phyloP scores from a whole-genome alignment of 1,284 basidiomycete genomes.

The Tylopilus sp. region DNA sequence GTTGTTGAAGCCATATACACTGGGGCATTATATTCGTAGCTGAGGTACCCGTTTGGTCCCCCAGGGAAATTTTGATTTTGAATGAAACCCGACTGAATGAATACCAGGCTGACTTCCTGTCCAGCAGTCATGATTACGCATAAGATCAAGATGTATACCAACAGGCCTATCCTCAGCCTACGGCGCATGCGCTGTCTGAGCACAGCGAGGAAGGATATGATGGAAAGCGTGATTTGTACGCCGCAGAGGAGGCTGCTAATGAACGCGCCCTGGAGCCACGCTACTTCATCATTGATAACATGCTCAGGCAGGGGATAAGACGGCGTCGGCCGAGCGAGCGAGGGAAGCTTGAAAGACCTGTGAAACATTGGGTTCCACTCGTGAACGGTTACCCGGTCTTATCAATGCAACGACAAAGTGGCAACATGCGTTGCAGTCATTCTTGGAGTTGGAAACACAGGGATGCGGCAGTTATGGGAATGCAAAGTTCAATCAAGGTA shows the following conservation, averaged over 20 bases:
- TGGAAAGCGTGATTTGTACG: slow-evolving; percentile 33
- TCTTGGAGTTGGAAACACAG: slow-evolving; percentile 18
- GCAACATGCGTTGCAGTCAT: slow-evolving; percentile 1
- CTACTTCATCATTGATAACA: slow-evolving; percentile 19
- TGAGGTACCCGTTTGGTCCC: slow-evolving; percentile 34
- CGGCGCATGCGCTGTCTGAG: slow-evolving; percentile 22
- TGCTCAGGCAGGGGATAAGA: slow-evolving; percentile 17
- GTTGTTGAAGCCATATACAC: slow-evolving; percentile 11
- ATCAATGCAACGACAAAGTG: slow-evolving; percentile 10
- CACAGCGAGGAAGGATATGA: slow-evolving; percentile 32
- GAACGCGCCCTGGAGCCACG: slow-evolving; percentile 40
- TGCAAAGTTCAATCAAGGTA: neutral
- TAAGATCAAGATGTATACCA: slow-evolving; percentile 31
- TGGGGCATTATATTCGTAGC: slow-evolving; percentile 6
- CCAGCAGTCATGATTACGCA: slow-evolving; percentile 27
- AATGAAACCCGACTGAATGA: slow-evolving; percentile 31
- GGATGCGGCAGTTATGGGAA: slow-evolving; percentile 25
- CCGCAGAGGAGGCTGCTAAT: slow-evolving; percentile 34
- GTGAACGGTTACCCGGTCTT: slow-evolving; percentile 4
- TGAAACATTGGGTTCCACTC: slow-evolving; percentile 12
- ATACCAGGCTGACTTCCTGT: slow-evolving; percentile 22
- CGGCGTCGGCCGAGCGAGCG: slow-evolving; percentile 16
- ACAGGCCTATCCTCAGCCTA: slow-evolving; percentile 21
- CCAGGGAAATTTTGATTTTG: slow-evolving; percentile 27
- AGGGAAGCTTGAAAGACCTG: slow-evolving; percentile 9